Percentiles rank a stretch among this genome's conserved stretches.
Evolutionary conservation across 257 asterid genomes (phyloP).

Genomic region (Avicennia marina): DNA sequence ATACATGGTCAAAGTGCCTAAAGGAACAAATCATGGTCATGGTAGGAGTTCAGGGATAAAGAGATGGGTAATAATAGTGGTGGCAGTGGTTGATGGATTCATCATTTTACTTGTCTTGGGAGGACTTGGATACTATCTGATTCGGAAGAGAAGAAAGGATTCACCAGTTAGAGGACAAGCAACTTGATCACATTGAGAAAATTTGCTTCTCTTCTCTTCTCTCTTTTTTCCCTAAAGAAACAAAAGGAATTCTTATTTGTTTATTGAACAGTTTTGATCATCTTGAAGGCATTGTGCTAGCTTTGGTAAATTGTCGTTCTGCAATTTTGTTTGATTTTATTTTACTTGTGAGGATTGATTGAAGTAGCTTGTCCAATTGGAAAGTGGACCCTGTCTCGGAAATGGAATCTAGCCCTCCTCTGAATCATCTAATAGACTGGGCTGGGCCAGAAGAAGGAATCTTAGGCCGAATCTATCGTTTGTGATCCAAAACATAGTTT

Average conservation of each 20-base stretch:
- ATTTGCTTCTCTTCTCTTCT: background rate
- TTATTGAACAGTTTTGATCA: background rate
- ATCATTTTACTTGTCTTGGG: slow-evolving; percentile 51
- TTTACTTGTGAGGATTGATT: background rate
- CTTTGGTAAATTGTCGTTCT: background rate
- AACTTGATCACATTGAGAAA: background rate
- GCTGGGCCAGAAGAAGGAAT: no score
- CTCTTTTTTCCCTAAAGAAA: background rate
- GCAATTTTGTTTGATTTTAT: background rate
- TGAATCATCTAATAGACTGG: no score
- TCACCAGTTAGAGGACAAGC: slow-evolving; percentile 7
- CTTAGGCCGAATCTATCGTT: no score
- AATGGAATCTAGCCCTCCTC: no score
- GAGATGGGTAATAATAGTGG: slow-evolving; percentile 57
- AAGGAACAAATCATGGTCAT: slow-evolving; percentile 29
- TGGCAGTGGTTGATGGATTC: slow-evolving; percentile 66
- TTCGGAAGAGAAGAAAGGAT: slow-evolving; percentile 42
- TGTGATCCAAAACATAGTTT: no score
- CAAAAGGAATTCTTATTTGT: background rate
- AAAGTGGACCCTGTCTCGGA: no score
- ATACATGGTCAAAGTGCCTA: slow-evolving; percentile 61
- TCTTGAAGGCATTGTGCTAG: background rate
- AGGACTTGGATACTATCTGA: slow-evolving; percentile 52
- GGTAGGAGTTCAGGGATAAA: slow-evolving; percentile 47
- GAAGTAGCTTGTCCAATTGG: no score